phyloP scores from a whole-genome alignment of 1,284 basidiomycete species.

The Phlebopus sp. region DNA sequence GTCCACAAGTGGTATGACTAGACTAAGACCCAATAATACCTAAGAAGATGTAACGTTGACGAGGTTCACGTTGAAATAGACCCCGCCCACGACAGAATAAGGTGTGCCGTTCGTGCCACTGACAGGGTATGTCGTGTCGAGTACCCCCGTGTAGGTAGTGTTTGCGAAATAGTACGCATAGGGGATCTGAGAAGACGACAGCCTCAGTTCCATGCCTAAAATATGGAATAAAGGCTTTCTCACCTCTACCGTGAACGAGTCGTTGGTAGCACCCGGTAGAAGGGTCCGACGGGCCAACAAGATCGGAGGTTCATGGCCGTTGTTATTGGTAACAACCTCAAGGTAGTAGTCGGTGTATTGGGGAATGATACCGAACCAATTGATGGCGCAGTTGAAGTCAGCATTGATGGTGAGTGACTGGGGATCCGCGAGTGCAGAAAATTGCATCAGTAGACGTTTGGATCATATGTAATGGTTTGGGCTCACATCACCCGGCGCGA shows the following conservation, averaged over 20 bases:
- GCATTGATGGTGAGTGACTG: slow-evolving; percentile 25
- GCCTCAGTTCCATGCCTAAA: slow-evolving; percentile 3
- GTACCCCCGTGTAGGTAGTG: slow-evolving; percentile 22
- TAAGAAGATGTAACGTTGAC: slow-evolving; percentile 13
- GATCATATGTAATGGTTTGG: not conserved
- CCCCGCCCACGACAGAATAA: slow-evolving; percentile 28
- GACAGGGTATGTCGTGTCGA: slow-evolving; percentile 26
- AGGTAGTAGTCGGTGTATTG: slow-evolving; percentile 33
- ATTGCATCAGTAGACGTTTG: no score
- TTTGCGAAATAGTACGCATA: slow-evolving; percentile 25
- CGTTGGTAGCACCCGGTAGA: slow-evolving; percentile 4
- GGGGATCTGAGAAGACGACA: slow-evolving; percentile 21
- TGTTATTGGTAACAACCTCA: slow-evolving; percentile 31
- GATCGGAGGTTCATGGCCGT: slow-evolving; percentile 31
- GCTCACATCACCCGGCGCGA: slow-evolving; percentile 28
- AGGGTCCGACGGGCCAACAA: slow-evolving; percentile 25
- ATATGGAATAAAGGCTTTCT: not conserved
- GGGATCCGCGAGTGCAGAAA: no score
- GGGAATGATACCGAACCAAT: slow-evolving; percentile 17
- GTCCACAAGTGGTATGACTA: no score
- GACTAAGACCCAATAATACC: not conserved
- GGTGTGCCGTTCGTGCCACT: slow-evolving; percentile 18
- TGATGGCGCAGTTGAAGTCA: slow-evolving; percentile 29
- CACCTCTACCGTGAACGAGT: slow-evolving; percentile 23
- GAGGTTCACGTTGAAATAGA: slow-evolving; percentile 14